Evolutionary conservation across 225 moss, liverwort and hornwort genomes (phyloP).

Genomic region (Marchantia paleacea): DNA sequence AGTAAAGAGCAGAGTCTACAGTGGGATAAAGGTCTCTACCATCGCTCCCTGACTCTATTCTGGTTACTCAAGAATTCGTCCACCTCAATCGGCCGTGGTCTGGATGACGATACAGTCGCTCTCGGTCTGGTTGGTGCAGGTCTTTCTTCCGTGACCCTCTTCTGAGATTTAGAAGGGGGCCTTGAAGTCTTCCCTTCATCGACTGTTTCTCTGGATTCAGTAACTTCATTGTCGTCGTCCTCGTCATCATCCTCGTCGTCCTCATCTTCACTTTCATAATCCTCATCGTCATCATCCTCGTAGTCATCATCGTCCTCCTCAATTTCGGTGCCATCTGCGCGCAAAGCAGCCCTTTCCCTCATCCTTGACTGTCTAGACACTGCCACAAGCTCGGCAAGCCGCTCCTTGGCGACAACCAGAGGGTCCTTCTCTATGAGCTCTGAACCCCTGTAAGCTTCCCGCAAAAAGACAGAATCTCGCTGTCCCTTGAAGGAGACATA

Average conservation of each 20-base stretch:
- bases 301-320: conserved; percentile 27
- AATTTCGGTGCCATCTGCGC: background rate
- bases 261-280: conserved; percentile 37
- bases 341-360: background rate
- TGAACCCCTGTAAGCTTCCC: conserved; percentile 65
- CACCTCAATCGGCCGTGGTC: conserved; percentile 20
- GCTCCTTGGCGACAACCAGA: conserved; percentile 57
- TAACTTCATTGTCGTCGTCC: conserved; percentile 38
- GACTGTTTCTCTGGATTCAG: conserved; percentile 28
- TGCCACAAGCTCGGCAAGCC: conserved; percentile 54
- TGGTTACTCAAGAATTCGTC: background rate
- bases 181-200: conserved; percentile 17
- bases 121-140: background rate
- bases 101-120: conserved; percentile 12
- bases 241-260: conserved; percentile 48
- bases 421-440: conserved; percentile 82
- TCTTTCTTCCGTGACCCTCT: conserved; percentile 16
- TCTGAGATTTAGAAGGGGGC: conserved; percentile 38
- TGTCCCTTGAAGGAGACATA: conserved; percentile 91
- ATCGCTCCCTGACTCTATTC: no score
- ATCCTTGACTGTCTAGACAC: conserved; percentile 1
- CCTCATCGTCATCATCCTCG: conserved; percentile 18
- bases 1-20: no score
- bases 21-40: no score
- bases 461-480: conserved; percentile 80